A percentile compares a stretch with the other conserved stretches of the same genome.
Conservation (phyloP, 2,329 filamentous ascomycete species). For the Epichloe gansuensis region DNA sequence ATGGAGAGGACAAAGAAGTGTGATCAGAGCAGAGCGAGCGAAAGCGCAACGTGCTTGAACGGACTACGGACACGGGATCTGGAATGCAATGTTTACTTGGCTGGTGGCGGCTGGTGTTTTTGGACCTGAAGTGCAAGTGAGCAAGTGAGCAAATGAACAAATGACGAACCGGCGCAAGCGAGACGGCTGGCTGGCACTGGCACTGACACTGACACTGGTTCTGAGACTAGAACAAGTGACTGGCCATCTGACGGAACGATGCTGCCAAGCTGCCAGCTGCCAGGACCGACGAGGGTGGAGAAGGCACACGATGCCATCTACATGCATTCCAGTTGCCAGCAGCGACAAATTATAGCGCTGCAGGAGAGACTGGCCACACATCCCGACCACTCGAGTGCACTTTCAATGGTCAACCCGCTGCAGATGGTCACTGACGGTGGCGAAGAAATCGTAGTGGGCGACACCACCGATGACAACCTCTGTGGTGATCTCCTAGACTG, state of each 20-base stretch:
- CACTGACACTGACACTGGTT: slow-evolving; percentile 8
- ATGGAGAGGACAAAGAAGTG: slow-evolving; percentile 1
- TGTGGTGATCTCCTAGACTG: background rate
- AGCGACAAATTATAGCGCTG: slow-evolving; percentile 4
- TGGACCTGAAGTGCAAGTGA: slow-evolving; percentile 1
- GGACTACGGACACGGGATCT: slow-evolving; percentile 1
- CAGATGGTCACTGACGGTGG: background rate
- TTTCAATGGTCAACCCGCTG: background rate
- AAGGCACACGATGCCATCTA: background rate
- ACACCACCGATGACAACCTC: background rate
- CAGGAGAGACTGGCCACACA: background rate
- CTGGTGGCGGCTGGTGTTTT: slow-evolving; percentile 8
- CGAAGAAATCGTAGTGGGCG: background rate
- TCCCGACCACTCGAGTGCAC: background rate
- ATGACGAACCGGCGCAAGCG: slow-evolving; percentile 5
- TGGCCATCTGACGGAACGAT: slow-evolving; percentile 7
- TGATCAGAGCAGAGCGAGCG: slow-evolving; percentile 5
- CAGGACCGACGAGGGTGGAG: slow-evolving; percentile 1
- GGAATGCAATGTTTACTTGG: slow-evolving; percentile 12
- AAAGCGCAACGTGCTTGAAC: background rate
- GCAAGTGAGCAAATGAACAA: background rate
- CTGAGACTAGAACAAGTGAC: slow-evolving; percentile 7
- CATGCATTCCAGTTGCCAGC: slow-evolving; percentile 8
- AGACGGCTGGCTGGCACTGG: slow-evolving; percentile 7
- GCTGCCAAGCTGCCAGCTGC: slow-evolving; percentile 4